Evolutionary conservation across 2,329 filamentous ascomycete genomes (phyloP).

Genomic region (Pyricularia sp.): DNA sequence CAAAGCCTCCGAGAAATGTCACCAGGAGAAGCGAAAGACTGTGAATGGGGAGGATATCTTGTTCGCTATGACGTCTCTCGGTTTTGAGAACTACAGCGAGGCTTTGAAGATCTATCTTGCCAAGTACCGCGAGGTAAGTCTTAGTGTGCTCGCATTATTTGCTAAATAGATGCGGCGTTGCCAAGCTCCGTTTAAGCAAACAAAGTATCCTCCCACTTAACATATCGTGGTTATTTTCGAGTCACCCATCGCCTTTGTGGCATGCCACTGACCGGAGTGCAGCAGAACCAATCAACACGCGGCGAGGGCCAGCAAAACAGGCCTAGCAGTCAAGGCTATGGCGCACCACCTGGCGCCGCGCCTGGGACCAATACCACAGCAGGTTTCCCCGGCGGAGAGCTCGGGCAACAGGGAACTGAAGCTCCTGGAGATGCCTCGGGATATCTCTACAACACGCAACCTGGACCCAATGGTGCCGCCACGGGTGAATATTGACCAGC

Average conservation of each 20-base stretch:
- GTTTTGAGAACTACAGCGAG: conserved; percentile 98
- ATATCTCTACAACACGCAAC: conserved; percentile 46
- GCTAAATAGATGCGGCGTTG: not conserved
- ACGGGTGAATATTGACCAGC: conserved; percentile 40
- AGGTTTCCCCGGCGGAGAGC: conserved; percentile 35
- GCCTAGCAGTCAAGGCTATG: conserved; percentile 44
- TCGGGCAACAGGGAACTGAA: conserved; percentile 32
- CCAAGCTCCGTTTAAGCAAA: not conserved
- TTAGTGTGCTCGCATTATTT: not conserved
- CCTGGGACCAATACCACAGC: conserved; percentile 29
- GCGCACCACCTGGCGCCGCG: conserved; percentile 26
- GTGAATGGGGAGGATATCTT: conserved; percentile 98
- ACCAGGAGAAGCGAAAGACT: conserved; percentile 98
- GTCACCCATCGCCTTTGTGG: not conserved
- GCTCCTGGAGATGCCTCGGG: conserved; percentile 26
- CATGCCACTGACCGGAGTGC: not conserved
- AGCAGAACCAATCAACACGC: conserved; percentile 68
- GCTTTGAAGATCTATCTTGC: conserved; percentile 96
- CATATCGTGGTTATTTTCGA: not conserved
- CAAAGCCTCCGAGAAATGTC: conserved; percentile 94
- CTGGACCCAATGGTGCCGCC: conserved; percentile 49
- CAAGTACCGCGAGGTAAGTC: conserved; percentile 89
- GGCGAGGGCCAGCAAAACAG: conserved; percentile 43
- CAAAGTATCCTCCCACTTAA: not conserved
- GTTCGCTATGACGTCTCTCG: conserved; percentile 97